phyloP scores from a whole-genome alignment of 2,329 filamentous ascomycete species.

The Purpureocillium lavendulum region DNA sequence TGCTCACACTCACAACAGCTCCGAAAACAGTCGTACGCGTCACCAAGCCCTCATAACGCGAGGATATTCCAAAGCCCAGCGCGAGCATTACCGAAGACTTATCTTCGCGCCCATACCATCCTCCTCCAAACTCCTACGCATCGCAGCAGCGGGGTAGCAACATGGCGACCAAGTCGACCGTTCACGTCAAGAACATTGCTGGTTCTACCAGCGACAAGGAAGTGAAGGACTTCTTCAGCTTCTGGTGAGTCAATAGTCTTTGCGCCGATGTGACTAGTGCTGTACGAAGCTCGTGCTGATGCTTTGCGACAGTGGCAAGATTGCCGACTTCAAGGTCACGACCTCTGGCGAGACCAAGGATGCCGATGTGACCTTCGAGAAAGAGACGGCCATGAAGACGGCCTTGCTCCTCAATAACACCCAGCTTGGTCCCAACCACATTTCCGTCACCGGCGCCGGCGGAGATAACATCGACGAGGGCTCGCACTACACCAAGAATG shows the following conservation, averaged over 20 bases:
- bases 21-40: too few relatives aligned
- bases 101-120: too few relatives aligned
- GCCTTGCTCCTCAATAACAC: constrained; percentile 96
- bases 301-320: constrained; percentile 64
- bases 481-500: constrained; percentile 43
- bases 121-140: background rate
- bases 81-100: too few relatives aligned
- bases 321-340: constrained; percentile 71
- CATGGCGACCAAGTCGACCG: constrained; percentile 22
- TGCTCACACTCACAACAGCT: too few relatives aligned
- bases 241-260: constrained; percentile 76
- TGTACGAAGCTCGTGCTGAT: background rate
- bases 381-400: constrained; percentile 93
- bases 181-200: constrained; percentile 87
- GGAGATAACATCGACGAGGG: constrained; percentile 58
- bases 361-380: constrained; percentile 93
- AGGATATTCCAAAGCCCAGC: too few relatives aligned
- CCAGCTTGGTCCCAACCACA: constrained; percentile 79
- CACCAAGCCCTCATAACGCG: too few relatives aligned
- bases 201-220: constrained; percentile 77
- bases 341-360: constrained; percentile 62
- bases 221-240: constrained; percentile 95
- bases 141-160: background rate
- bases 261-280: too few relatives aligned
- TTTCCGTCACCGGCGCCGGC: constrained; percentile 61